Evolutionary conservation across 257 asterid species (phyloP).

Genomic region (Pogostemon cablin): DNA sequence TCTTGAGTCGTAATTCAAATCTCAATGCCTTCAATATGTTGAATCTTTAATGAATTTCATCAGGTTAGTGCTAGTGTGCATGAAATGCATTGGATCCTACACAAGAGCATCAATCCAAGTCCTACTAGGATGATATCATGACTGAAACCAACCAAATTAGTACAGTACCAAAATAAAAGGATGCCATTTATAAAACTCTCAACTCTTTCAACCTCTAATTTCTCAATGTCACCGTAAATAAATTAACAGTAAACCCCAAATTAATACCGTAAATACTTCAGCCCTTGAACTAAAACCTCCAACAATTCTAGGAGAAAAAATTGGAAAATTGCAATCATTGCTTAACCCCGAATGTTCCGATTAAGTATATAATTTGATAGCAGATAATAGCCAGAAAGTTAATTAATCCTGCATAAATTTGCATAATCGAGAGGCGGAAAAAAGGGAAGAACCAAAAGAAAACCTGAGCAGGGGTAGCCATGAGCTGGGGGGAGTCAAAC

Average conservation of each 20-base stretch:
- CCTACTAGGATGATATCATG: not conserved
- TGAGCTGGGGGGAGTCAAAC: constrained; percentile 73
- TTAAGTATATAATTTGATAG: not conserved
- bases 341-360: not conserved
- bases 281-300: not conserved
- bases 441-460: not conserved
- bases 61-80: not conserved
- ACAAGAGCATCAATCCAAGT: not conserved
- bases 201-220: not conserved
- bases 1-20: not conserved
- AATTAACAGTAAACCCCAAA: not conserved
- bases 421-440: not conserved
- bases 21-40: not conserved
- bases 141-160: not conserved
- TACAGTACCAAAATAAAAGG: not conserved
- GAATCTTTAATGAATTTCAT: not conserved
- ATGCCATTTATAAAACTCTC: not conserved
- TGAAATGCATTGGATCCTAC: not conserved
- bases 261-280: not conserved
- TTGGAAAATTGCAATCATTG: constrained; percentile 1
- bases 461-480: constrained; percentile 88
- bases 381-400: not conserved
- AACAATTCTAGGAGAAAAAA: not conserved
- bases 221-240: not conserved
- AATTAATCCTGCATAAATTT: not conserved